Percentiles rank a stretch among this genome's conserved stretches.
These are phyloP conservation scores for Roridomyces roridus DNA, from an alignment of 768 basidiomycete genomes.

Conservation along the genomic window DNA sequence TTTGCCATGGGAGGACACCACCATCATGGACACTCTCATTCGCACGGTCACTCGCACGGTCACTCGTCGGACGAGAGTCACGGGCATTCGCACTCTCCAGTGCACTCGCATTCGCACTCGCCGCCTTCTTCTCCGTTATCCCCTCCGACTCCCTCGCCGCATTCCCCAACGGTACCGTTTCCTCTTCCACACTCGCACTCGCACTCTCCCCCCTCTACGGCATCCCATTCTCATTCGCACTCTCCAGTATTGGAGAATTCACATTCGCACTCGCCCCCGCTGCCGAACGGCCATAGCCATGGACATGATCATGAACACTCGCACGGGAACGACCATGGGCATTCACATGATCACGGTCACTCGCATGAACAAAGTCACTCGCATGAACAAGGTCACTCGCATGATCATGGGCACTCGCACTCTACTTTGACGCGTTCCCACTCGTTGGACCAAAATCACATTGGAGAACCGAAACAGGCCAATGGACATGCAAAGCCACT, in stretches of 20 bases:
- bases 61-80: constrained; percentile 35
- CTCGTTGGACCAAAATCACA: no score
- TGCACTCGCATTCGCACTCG: constrained; percentile 30
- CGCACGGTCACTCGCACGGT: constrained; percentile 55
- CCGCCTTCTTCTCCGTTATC: constrained; percentile 24
- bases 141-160: constrained; percentile 19
- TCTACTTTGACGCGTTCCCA: constrained; percentile 5
- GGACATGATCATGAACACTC: constrained; percentile 31
- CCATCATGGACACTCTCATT: constrained; percentile 46
- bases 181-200: constrained; percentile 37
- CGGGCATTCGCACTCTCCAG: constrained; percentile 32
- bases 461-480: no score
- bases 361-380: constrained; percentile 9
- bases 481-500: constrained; percentile 22
- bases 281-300: constrained; percentile 23
- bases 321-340: constrained; percentile 32
- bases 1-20: constrained; percentile 97
- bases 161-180: constrained; percentile 36
- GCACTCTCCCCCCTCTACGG: constrained; percentile 38
- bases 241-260: constrained; percentile 30
- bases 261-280: constrained; percentile 36
- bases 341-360: constrained; percentile 30
- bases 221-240: constrained; percentile 33
- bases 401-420: constrained; percentile 8
- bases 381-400: constrained; percentile 14